Conservation (phyloP, 192 early-diverging fungal genomes). For the Backusella westeae region DNA sequence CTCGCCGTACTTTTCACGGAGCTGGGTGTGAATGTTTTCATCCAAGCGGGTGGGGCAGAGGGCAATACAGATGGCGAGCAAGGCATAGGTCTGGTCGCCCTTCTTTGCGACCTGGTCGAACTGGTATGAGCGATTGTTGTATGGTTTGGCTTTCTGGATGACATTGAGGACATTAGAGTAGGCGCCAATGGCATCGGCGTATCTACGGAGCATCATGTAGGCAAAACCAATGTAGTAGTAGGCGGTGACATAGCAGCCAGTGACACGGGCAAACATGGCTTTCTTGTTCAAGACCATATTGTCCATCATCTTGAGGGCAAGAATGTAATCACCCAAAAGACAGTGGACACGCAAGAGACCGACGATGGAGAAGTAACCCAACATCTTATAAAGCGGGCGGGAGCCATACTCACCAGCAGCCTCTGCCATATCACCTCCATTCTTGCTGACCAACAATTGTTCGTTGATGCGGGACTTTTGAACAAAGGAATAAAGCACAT, state of each 20-base stretch:
- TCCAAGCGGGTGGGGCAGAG: conserved; percentile 92
- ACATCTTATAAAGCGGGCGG: conserved; percentile 91
- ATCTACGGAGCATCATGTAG: conserved; percentile 98
- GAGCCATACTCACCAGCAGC: conserved; percentile 88
- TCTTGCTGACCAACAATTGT: conserved; percentile 86
- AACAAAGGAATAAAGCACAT: conserved; percentile 93
- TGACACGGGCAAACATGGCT: conserved; percentile 91
- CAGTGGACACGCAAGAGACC: conserved; percentile 94
- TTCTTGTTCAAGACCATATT: conserved; percentile 93
- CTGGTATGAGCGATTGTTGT: conserved; percentile 89
- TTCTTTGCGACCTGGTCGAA: conserved; percentile 89
- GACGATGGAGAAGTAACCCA: conserved; percentile 95
- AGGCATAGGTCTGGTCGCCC: conserved; percentile 94
- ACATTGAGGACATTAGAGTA: conserved; percentile 90
- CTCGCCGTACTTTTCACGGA: conserved; percentile 94
- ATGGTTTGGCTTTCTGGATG: conserved; percentile 90
- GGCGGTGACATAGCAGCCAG: conserved; percentile 95
- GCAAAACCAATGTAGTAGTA: conserved; percentile 98
- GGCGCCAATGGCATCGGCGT: conserved; percentile 91
- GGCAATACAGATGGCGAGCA: conserved; percentile 86
- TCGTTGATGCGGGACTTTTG: conserved; percentile 94
- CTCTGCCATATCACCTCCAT: conserved; percentile 86
- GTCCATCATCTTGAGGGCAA: conserved; percentile 95
- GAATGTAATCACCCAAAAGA: conserved; percentile 92
- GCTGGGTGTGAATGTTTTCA: conserved; percentile 83